These are phyloP conservation scores for Geotrichum carabidarum DNA, from an alignment of 1,139 yeast genomes.

Conservation along the genomic window DNA sequence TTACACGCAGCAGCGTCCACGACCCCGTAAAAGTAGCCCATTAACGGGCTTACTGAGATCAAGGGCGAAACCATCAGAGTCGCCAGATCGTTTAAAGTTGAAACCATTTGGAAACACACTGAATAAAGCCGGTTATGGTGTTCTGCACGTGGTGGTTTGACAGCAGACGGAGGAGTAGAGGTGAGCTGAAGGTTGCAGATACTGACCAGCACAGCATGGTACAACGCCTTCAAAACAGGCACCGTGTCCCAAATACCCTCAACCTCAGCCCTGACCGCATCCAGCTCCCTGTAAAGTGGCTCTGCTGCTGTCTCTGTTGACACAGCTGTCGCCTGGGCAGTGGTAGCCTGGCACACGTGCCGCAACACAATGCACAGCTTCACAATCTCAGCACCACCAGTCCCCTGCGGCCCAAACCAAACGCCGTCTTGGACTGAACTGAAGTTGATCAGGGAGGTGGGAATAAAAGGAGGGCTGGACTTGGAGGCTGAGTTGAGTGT, in stretches of 20 bases:
- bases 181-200: conserved; percentile 12
- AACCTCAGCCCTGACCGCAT: conserved; percentile 22
- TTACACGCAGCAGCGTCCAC: conserved; percentile 4
- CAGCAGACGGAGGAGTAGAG: not conserved
- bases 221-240: conserved; percentile 32
- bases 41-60: conserved; percentile 30
- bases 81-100: conserved; percentile 18
- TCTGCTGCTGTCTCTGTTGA: not conserved
- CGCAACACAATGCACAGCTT: conserved; percentile 26
- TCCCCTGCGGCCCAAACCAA: conserved; percentile 23
- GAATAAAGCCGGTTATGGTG: not conserved
- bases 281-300: conserved; percentile 14
- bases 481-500: conserved; percentile 28
- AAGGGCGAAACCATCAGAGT: conserved; percentile 30
- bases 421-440: conserved; percentile 23
- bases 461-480: conserved; percentile 26
- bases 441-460: conserved; percentile 22
- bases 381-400: conserved; percentile 27
- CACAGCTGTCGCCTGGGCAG: not conserved
- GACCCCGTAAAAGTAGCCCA: conserved; percentile 22
- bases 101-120: conserved; percentile 15
- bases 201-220: conserved; percentile 26
- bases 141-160: no score
- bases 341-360: conserved; percentile 10
- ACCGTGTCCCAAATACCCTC: conserved; percentile 32